Evolutionary conservation across 441 rosid genomes (phyloP).

Genomic region (Syzygium malaccense): DNA sequence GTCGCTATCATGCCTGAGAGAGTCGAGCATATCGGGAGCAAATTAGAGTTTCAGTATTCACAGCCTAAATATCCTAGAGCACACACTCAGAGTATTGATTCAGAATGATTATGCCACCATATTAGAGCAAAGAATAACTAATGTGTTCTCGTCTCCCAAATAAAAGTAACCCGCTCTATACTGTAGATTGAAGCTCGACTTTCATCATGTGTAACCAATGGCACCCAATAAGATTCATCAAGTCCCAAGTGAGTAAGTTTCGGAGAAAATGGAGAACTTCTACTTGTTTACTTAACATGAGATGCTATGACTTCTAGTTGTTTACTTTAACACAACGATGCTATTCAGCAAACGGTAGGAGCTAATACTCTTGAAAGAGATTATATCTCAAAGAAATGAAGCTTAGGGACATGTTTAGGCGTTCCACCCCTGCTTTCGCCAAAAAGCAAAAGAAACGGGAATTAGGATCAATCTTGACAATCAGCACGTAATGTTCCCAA

Average conservation of each 20-base stretch:
- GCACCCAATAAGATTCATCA: not conserved
- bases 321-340: not conserved
- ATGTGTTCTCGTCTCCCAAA: not conserved
- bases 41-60: not conserved
- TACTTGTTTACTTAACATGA: not conserved
- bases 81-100: not conserved
- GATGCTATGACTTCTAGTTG: not conserved
- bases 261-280: not conserved
- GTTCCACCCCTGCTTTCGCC: not conserved
- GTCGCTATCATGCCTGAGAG: constrained; percentile 57
- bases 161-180: not conserved
- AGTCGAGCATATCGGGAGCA: not conserved
- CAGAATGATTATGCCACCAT: not conserved
- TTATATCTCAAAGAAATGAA: not conserved
- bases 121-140: not conserved
- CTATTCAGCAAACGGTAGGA: not conserved
- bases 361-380: not conserved
- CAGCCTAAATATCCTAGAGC: not conserved
- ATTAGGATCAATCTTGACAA: not conserved
- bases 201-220: not conserved
- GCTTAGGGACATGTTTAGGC: not conserved
- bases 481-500: not conserved
- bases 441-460: too few species aligned
- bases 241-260: not conserved
- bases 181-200: not conserved